phyloP scores from a whole-genome alignment of 129 eudicot genomes.

The Helichrysum umbraculigerum region DNA sequence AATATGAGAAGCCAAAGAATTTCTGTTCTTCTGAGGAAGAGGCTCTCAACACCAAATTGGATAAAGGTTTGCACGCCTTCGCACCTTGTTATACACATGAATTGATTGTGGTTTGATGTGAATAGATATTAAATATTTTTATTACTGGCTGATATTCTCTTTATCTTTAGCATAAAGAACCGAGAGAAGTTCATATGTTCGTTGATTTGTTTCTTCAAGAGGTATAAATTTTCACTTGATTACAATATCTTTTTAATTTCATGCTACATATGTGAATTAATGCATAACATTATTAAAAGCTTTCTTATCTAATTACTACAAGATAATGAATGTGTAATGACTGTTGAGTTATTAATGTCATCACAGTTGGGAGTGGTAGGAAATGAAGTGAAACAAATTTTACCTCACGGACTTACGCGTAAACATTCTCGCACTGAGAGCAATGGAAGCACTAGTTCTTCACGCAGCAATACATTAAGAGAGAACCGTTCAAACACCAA shows the following conservation, averaged over 20 bases:
- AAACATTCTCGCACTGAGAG: conserved; percentile 92
- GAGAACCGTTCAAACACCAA: conserved; percentile 82
- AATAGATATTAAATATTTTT: conserved; percentile 2
- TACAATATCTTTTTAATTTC: background rate
- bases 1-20: conserved; percentile 80
- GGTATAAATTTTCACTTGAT: conserved; percentile 45
- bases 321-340: background rate
- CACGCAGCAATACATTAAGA: conserved; percentile 86
- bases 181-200: conserved; percentile 99
- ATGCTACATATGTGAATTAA: background rate
- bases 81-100: conserved; percentile 9
- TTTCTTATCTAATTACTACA: background rate
- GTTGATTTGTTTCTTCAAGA: conserved; percentile 94
- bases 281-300: background rate
- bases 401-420: conserved; percentile 67
- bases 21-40: conserved; percentile 79
- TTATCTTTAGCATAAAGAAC: conserved; percentile 83
- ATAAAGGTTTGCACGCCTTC: conserved; percentile 64
- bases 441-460: conserved; percentile 92
- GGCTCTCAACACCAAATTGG: conserved; percentile 94
- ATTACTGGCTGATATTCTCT: conserved; percentile 1
- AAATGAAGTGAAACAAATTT: conserved; percentile 74
- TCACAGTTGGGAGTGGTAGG: conserved; percentile 60
- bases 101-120: conserved; percentile 10
- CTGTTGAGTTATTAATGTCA: background rate